Base-by-base conservation (phyloP, 257 asterid species). In the Mentha longifolia region DNA sequence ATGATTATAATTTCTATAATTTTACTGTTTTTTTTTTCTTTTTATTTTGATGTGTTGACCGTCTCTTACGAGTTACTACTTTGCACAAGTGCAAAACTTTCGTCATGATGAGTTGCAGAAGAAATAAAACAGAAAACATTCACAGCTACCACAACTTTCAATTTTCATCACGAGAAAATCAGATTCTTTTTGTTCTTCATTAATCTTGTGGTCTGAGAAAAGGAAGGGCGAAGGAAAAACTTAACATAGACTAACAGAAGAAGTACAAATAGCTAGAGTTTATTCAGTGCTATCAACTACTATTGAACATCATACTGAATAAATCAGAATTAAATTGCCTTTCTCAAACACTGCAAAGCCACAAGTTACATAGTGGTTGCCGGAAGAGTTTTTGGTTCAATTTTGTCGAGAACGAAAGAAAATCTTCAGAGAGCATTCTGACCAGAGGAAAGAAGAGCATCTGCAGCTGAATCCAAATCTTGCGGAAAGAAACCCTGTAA, bases 401-500 rank as follows among this genome's bases (percentile, higher is more conserved):
- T 50, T 45, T 71, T 45, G 9, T 4, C 6, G 28, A 10, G 41
- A 52, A 41, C 4, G 14, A 47, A 63, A 20, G 31, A 11, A 62
- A 55, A 11, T 75, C 66, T 63, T 82, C 75, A 84, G 20, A 19
- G n/a, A 61, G 83, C 50, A 35, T 55, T 66, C 15, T 59, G 78
- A 73, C 77, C 84, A 71, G 80, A 77, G 68, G 84, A 54, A 82
- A 89, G 96, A 76, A 88, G 86, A 13, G 89, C 96, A 65, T 90
- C 98, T 12, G 96, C 97, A 70, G 87, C 92, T 0, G 95, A 77
- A 74, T 92, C 95, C 88, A 92, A 63, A 67, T 92, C 98, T 47
- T 86, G 96, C 2, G 98, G 97, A 75, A 92, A 89, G 78, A 92
- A 49, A 89, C 90, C 92, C 97, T 92, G 84, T 50, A 82, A 30